Evolutionary conservation across 139 green algal species (phyloP).

Genomic region (Chlamydomonas incerta): DNA sequence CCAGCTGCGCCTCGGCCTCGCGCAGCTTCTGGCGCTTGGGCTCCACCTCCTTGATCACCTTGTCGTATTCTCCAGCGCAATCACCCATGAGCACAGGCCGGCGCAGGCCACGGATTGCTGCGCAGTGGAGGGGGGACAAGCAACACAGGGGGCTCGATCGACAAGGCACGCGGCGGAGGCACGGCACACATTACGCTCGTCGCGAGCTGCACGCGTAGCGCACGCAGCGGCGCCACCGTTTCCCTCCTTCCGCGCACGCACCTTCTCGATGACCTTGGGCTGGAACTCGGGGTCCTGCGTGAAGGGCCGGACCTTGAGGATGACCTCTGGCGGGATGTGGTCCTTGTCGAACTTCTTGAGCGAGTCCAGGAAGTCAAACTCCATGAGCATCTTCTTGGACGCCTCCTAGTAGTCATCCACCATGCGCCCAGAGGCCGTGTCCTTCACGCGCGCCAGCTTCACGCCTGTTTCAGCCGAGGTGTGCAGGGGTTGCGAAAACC

Average conservation of each 20-base stretch:
- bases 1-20: constrained; percentile 70
- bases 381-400: constrained; percentile 71
- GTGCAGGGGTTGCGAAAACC: no score
- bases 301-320: constrained; percentile 68
- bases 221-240: no score
- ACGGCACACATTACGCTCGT: no score
- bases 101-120: constrained; percentile 66
- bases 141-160: no score
- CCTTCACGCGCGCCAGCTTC: constrained; percentile 80
- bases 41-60: constrained; percentile 75
- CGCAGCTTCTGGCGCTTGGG: constrained; percentile 78
- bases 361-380: constrained; percentile 75
- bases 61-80: constrained; percentile 84
- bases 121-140: no score
- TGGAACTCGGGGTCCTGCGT: constrained; percentile 64
- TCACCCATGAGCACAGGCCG: constrained; percentile 80
- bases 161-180: no score
- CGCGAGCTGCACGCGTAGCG: no score
- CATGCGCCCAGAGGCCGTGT: constrained; percentile 78
- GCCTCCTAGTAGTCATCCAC: constrained; percentile 88
- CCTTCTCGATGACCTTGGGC: constrained; percentile 64
- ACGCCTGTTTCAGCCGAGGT: no score
- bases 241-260: constrained; percentile 6
- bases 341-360: constrained; percentile 78
- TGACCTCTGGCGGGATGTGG: constrained; percentile 73